phyloP scores from a whole-genome alignment of 2,329 filamentous ascomycete genomes.

The Akanthomyces muscarius region DNA sequence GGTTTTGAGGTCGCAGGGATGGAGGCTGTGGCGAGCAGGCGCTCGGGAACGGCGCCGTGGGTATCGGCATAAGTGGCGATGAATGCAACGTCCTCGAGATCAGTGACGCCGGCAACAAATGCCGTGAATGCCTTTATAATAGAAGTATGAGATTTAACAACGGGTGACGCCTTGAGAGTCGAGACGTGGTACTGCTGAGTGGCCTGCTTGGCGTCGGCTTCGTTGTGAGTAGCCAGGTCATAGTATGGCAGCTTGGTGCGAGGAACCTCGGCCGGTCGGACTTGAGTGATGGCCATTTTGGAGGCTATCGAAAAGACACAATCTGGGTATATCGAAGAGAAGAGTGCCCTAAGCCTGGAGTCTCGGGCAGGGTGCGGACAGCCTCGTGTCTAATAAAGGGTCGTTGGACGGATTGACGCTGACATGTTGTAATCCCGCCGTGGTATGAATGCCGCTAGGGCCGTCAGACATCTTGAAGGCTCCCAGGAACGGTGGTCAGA shows the following conservation, averaged over 20 bases:
- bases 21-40: conserved; percentile 2
- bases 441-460: conserved; percentile 14
- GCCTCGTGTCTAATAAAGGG: conserved; percentile 12
- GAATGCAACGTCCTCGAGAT: conserved; percentile 13
- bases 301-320: not conserved
- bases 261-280: conserved; percentile 10
- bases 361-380: not conserved
- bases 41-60: not conserved
- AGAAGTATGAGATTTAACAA: not conserved
- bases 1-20: conserved; percentile 1
- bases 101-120: conserved; percentile 12
- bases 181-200: conserved; percentile 3
- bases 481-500: conserved; percentile 2
- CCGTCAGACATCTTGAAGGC: conserved; percentile 8
- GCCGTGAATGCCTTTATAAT: conserved; percentile 7
- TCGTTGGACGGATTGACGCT: conserved; percentile 5
- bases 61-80: conserved; percentile 6
- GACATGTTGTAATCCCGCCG: conserved; percentile 16
- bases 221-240: conserved; percentile 12
- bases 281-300: conserved; percentile 9
- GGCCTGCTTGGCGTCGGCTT: conserved; percentile 8
- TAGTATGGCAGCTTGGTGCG: conserved; percentile 16
- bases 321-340: not conserved
- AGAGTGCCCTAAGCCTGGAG: not conserved
- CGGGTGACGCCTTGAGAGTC: not conserved